Evolutionary conservation across 768 basidiomycete genomes (phyloP).

Genomic region (Amanita polypyramis): DNA sequence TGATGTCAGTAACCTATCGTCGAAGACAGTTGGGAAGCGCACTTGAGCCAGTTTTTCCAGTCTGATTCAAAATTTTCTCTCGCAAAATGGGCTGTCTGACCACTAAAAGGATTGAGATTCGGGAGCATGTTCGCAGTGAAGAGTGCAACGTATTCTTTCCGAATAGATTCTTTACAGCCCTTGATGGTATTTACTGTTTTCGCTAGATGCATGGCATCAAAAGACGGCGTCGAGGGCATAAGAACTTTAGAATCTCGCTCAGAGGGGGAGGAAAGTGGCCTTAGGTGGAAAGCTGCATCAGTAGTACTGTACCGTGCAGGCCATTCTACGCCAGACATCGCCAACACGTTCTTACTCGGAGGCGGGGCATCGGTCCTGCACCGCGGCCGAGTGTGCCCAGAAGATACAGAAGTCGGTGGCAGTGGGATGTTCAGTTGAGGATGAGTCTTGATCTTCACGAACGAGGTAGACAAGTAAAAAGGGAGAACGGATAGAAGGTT

Average conservation of each 20-base stretch:
- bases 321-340: background rate
- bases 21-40: conserved; percentile 14
- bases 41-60: conserved; percentile 69
- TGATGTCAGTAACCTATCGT: background rate
- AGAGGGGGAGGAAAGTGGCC: background rate
- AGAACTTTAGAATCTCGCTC: background rate
- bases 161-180: conserved; percentile 64
- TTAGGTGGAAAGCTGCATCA: background rate
- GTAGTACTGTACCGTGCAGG: background rate
- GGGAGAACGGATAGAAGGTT: conserved; percentile 51
- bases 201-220: conserved; percentile 58
- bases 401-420: conserved; percentile 27
- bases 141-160: conserved; percentile 47
- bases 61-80: conserved; percentile 55
- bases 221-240: conserved; percentile 11
- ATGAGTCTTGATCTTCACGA: conserved; percentile 40
- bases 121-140: conserved; percentile 29
- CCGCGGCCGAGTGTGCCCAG: background rate
- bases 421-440: conserved; percentile 39
- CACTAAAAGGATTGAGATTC: conserved; percentile 23
- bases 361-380: background rate
- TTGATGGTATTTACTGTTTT: conserved; percentile 43
- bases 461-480: conserved; percentile 50
- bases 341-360: background rate
- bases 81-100: conserved; percentile 22